Conservation (phyloP, 2,329 filamentous ascomycete species). For the Ciborinia camelliae region DNA sequence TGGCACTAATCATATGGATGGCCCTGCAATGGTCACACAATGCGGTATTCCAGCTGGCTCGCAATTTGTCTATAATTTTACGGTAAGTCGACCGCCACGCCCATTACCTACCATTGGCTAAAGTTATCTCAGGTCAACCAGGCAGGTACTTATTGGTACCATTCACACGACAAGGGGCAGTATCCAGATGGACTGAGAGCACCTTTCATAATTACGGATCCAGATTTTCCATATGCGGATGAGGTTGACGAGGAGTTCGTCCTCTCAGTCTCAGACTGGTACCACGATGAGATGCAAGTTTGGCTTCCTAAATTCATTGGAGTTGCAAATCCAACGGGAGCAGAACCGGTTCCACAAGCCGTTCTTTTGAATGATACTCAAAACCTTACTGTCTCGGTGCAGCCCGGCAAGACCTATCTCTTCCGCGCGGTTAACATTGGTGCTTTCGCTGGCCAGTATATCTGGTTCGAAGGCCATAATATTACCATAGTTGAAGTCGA, state of each 20-base stretch:
- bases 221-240: slow-evolving; percentile 46
- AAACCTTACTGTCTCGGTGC: slow-evolving; percentile 55
- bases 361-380: slow-evolving; percentile 70
- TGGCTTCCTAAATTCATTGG: slow-evolving; percentile 46
- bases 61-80: slow-evolving; percentile 69
- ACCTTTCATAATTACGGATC: slow-evolving; percentile 54
- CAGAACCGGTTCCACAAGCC: slow-evolving; percentile 61
- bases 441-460: slow-evolving; percentile 64
- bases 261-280: slow-evolving; percentile 59
- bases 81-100: slow-evolving; percentile 39
- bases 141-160: slow-evolving; percentile 76
- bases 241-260: slow-evolving; percentile 53
- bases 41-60: slow-evolving; percentile 61
- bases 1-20: slow-evolving; percentile 66
- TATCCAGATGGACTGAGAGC: slow-evolving; percentile 59
- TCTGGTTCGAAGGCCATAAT: slow-evolving; percentile 65
- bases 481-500: slow-evolving; percentile 71
- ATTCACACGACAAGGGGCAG: slow-evolving; percentile 52
- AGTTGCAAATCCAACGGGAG: slow-evolving; percentile 47
- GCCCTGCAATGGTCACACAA: slow-evolving; percentile 62
- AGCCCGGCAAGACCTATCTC: slow-evolving; percentile 68
- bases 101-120: slow-evolving; percentile 1
- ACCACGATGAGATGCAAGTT: slow-evolving; percentile 52
- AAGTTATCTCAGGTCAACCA: slow-evolving; percentile 47
- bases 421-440: slow-evolving; percentile 71